Evolutionary conservation across 106 monocot species (phyloP).

Genomic region (Platanthera zijinensis): DNA sequence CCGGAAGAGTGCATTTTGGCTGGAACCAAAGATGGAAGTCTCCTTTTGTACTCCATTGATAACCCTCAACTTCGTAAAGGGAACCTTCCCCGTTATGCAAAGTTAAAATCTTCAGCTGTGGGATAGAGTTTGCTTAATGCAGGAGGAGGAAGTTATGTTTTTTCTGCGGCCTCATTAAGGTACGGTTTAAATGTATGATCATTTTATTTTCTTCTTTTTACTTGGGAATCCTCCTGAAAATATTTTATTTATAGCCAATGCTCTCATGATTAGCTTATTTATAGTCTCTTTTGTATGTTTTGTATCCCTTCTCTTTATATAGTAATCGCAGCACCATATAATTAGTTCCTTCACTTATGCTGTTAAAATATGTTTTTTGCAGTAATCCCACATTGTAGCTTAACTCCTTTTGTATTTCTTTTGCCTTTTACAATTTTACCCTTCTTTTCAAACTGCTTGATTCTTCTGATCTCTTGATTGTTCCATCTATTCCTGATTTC

Average conservation of each 20-base stretch:
- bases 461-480: no score
- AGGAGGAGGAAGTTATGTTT: constrained; percentile 7
- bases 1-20: constrained; percentile 96
- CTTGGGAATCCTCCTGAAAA: background rate
- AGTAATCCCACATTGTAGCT: no score
- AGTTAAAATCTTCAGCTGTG: constrained; percentile 26
- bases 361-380: no score
- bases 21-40: constrained; percentile 83
- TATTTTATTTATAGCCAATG: background rate
- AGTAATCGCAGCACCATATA: no score
- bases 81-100: constrained; percentile 29
- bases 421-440: no score
- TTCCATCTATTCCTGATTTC: no score
- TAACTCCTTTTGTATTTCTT: no score
- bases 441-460: no score
- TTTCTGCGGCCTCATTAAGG: background rate
- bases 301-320: background rate
- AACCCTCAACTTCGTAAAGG: constrained; percentile 61
- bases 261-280: background rate
- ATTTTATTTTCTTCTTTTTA: background rate
- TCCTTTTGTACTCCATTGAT: constrained; percentile 90
- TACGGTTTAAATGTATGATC: background rate
- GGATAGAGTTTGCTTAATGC: constrained; percentile 12
- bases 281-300: background rate
- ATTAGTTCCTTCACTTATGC: no score